Evolutionary conservation across 371 early-diverging fungal genomes (phyloP), one percentile per base, ranked within the genome.

Genomic region (Mortierella sp.): DNA sequence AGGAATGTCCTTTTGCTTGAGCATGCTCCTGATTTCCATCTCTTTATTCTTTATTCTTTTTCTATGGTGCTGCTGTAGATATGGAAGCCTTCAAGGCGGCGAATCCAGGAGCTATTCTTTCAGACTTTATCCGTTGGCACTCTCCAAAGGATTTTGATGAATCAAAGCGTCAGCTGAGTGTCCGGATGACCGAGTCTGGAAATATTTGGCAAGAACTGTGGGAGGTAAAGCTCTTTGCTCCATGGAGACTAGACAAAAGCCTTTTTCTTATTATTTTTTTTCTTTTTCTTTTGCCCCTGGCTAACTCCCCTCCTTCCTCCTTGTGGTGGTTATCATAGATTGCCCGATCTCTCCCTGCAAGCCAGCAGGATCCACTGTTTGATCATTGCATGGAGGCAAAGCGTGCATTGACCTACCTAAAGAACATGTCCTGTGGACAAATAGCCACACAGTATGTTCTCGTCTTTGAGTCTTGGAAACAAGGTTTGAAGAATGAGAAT

Each of bases 51-150:
- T n/a, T n/a, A n/a, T n/a, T n/a, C n/a, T n/a, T n/a, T n/a, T n/a
- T 51, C 56, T 26, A n/a, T 1, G 37, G 16, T 1, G 2, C 26
- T 28, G 7, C 18, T 51, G 29, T 44, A 80, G 86, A 97, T 70
- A 84, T 84, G 84, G 81, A 82, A 15, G 82, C 84, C 4, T 84
- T 84, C 57, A 84, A 84, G 57, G 84, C 84, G 12, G 82, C 84
- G 15, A 84, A 84, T 26, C 95, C 96, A 4, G 83, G 87, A 16
- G 88, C 91, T 15, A 72, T 74, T 7, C 75, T 97, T 15, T 93
- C 89, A 5, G 97, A 97, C 70, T 97, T 97, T 87, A 91, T 97
- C 12, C 84, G 96, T 47, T 97, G 97, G 97, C 94, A 96, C 74
- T 97, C 97, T 1, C 97, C 97, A 12, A 87, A 93, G 53, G 97